Conservation (phyloP, 163 green algal genomes). For the Volvox carteri region DNA sequence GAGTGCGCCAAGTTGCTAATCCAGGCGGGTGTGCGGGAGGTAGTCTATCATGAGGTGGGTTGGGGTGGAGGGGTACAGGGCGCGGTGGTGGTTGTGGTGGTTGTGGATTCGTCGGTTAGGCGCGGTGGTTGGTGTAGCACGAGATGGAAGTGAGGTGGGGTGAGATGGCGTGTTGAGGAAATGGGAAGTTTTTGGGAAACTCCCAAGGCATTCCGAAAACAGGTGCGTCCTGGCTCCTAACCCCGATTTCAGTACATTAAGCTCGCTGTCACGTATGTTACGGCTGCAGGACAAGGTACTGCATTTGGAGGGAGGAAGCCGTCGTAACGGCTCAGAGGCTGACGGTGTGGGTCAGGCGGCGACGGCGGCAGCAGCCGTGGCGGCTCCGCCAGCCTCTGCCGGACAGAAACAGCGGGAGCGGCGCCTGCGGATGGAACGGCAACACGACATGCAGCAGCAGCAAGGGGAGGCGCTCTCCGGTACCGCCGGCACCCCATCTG, state of each 20-base stretch:
- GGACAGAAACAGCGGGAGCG: not conserved
- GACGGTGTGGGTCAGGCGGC: not conserved
- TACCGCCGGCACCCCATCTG: not conserved
- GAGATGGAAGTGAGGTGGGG: not conserved
- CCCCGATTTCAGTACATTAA: not conserved
- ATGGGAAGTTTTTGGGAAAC: not conserved
- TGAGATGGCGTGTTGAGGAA: not conserved
- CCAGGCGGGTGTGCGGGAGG: conserved; percentile 93
- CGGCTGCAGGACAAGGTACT: conserved; percentile 18
- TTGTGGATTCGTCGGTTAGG: too few relatives aligned
- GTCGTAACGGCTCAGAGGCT: not conserved
- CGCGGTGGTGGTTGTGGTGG: too few relatives aligned
- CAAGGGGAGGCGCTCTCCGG: not conserved
- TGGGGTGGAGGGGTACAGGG: not conserved
- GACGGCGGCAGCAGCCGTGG: not conserved
- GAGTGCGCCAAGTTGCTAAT: conserved; percentile 99
- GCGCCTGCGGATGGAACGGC: not conserved
- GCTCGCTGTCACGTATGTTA: not conserved
- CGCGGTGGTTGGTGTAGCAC: not conserved
- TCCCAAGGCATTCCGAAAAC: not conserved
- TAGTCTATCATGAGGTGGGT: conserved; percentile 90
- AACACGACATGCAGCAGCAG: not conserved
- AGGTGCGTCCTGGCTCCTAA: not conserved
- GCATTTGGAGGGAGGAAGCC: not conserved
- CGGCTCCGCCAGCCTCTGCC: not conserved